Conservation (phyloP, 75 land plant genomes). For the Ceratopteris richardii region DNA sequence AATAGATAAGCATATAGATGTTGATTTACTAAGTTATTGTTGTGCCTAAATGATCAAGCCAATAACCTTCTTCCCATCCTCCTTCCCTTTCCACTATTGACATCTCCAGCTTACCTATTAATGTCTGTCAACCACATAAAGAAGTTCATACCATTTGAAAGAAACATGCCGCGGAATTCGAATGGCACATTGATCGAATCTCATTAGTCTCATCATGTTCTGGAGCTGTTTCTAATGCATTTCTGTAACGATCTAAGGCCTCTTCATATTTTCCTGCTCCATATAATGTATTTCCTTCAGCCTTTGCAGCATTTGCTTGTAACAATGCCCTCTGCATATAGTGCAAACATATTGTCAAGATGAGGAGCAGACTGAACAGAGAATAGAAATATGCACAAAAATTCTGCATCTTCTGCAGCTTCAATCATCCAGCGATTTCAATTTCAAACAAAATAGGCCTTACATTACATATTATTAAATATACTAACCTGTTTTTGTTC, state of each 20-base stretch:
- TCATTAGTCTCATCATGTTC: conserved; percentile 37
- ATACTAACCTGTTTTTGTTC: conserved; percentile 28
- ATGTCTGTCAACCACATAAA: too few relatives aligned
- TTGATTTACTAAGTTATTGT: too few relatives aligned
- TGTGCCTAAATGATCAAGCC: too few relatives aligned
- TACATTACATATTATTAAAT: too few relatives aligned
- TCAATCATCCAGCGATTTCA: background rate
- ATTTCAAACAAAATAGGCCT: too few relatives aligned
- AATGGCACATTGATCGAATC: conserved; percentile 61
- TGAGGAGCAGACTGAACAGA: background rate
- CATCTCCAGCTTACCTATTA: too few relatives aligned
- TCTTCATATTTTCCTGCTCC: conserved; percentile 55
- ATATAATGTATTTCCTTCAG: conserved; percentile 56
- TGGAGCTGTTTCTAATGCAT: conserved; percentile 50
- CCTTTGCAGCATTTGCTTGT: conserved; percentile 62
- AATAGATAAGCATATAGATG: too few relatives aligned
- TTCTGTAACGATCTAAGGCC: conserved; percentile 49
- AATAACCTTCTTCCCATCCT: too few relatives aligned
- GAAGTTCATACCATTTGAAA: conserved; percentile 59
- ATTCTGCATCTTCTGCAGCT: too few relatives aligned
- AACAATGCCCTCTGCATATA: conserved; percentile 40
- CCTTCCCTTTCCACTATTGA: too few relatives aligned
- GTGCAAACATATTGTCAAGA: background rate
- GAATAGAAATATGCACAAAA: background rate
- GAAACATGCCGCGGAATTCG: conserved; percentile 62